These are phyloP conservation scores for Ascochyta clinopodiicola DNA, from an alignment of 2,329 filamentous ascomycete species.

Conservation along the genomic window DNA sequence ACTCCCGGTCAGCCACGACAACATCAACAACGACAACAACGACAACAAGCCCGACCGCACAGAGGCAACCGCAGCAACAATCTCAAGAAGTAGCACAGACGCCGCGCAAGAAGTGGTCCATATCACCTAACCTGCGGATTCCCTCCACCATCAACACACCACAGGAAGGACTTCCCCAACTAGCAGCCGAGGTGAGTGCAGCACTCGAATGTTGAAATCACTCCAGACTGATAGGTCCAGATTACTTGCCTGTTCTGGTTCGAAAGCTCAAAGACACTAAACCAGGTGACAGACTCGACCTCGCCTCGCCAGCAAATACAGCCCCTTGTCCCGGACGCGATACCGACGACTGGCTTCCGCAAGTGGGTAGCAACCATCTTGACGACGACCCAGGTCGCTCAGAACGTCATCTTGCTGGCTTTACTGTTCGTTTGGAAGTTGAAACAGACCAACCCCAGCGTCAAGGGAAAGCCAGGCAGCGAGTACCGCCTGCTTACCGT, in stretches of 20 bases:
- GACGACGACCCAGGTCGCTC: slow-evolving; percentile 92
- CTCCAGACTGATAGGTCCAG: slow-evolving; percentile 54
- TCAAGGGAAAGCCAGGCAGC: slow-evolving; percentile 90
- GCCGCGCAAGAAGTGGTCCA: slow-evolving; percentile 41
- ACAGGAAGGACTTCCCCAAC: slow-evolving; percentile 49
- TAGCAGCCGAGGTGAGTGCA: slow-evolving; percentile 49
- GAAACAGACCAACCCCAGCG: slow-evolving; percentile 86
- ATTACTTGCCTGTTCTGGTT: slow-evolving; percentile 99
- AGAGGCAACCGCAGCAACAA: slow-evolving; percentile 23
- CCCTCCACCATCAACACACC: slow-evolving; percentile 47
- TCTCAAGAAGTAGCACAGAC: slow-evolving; percentile 32
- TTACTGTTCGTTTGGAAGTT: slow-evolving; percentile 91
- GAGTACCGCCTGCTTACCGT: slow-evolving; percentile 93
- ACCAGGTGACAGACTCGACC: slow-evolving; percentile 71
- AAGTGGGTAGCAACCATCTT: slow-evolving; percentile 94
- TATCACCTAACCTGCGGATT: slow-evolving; percentile 46
- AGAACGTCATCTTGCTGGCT: slow-evolving; percentile 90
- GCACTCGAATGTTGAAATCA: neutral
- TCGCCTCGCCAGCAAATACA: slow-evolving; percentile 53
- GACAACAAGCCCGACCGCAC: slow-evolving; percentile 14
- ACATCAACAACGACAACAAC: slow-evolving; percentile 16
- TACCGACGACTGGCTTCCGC: slow-evolving; percentile 79
- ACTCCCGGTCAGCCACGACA: slow-evolving; percentile 37
- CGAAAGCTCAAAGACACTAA: slow-evolving; percentile 80
- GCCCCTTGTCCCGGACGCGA: slow-evolving; percentile 72